Evolutionary conservation across 257 asterid genomes (phyloP).

Genomic region (Solanum chiquidenum): DNA sequence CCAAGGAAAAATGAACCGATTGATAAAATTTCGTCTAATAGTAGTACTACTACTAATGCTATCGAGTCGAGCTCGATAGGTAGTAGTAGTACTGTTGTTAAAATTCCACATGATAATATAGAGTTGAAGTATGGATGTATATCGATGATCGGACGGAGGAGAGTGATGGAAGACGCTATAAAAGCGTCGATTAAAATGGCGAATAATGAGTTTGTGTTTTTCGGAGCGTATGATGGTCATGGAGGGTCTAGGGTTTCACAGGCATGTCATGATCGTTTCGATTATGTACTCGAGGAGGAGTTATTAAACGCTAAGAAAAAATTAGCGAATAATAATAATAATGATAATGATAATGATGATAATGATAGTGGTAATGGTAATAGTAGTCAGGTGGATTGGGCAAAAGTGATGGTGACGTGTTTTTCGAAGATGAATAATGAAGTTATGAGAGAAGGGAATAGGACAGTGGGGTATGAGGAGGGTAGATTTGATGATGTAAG

Average conservation of each 20-base stretch:
- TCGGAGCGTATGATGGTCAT: conserved; percentile 49
- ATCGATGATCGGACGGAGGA: conserved; percentile 46
- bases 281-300: conserved; percentile 19
- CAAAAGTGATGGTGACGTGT: conserved; percentile 20
- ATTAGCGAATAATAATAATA: neutral
- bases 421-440: conserved; percentile 37
- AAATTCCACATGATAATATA: neutral
- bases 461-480: neutral
- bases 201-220: conserved; percentile 26
- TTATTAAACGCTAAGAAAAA: conserved; percentile 1
- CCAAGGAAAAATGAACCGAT: neutral
- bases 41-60: neutral
- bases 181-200: conserved; percentile 9
- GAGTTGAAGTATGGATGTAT: conserved; percentile 20
- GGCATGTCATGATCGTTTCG: conserved; percentile 32
- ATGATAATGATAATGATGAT: neutral
- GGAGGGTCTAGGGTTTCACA: conserved; percentile 36
- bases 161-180: conserved; percentile 52
- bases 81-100: neutral
- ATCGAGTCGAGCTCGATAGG: neutral
- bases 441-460: neutral
- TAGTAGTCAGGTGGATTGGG: conserved; percentile 19
- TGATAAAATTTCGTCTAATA: neutral
- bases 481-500: neutral
- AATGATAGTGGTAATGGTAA: neutral